A percentile compares a stretch with the other conserved stretches of the same genome.
These are phyloP conservation scores for Schizosaccharomyces lindneri DNA, from an alignment of 805 yeast genomes.

Conservation along the genomic window DNA sequence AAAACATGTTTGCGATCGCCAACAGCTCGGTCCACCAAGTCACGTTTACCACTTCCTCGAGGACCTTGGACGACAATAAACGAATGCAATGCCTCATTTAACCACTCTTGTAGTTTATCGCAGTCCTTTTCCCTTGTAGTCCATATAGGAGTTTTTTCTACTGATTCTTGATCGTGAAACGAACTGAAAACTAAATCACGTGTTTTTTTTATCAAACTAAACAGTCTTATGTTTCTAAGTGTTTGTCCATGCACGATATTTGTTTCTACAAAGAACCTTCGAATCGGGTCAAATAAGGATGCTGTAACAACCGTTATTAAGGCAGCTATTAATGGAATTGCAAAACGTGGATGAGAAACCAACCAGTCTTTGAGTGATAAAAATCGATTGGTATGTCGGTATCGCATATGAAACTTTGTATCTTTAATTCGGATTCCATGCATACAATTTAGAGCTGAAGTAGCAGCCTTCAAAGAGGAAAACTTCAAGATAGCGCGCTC, in stretches of 20 bases:
- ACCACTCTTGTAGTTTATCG: constrained; percentile 48
- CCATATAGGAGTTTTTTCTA: constrained; percentile 20
- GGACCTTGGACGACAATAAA: constrained; percentile 83
- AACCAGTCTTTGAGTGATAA: constrained; percentile 46
- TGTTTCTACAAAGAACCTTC: constrained; percentile 52
- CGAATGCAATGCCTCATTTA: constrained; percentile 71
- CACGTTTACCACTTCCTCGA: constrained; percentile 80
- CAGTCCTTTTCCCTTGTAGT: constrained; percentile 43
- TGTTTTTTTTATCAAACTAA: constrained; percentile 1
- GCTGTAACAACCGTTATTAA: constrained; percentile 61
- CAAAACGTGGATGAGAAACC: constrained; percentile 53
- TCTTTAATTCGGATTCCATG: constrained; percentile 34
- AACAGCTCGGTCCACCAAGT: constrained; percentile 50
- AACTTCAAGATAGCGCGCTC: constrained; percentile 29
- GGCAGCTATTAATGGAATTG: constrained; percentile 60
- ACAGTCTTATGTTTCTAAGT: constrained; percentile 4
- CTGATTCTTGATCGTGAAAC: constrained; percentile 3
- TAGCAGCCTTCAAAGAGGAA: constrained; percentile 39
- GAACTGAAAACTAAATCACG: constrained; percentile 11
- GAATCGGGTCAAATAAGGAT: constrained; percentile 72
- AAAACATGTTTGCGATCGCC: constrained; percentile 29
- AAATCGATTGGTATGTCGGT: constrained; percentile 42
- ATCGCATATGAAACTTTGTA: constrained; percentile 1
- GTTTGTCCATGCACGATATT: constrained; percentile 28
- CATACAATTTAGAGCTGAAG: constrained; percentile 71